Evolutionary conservation across 371 early-diverging fungal genomes (phyloP).

Genomic region (Mucor circinelloides): DNA sequence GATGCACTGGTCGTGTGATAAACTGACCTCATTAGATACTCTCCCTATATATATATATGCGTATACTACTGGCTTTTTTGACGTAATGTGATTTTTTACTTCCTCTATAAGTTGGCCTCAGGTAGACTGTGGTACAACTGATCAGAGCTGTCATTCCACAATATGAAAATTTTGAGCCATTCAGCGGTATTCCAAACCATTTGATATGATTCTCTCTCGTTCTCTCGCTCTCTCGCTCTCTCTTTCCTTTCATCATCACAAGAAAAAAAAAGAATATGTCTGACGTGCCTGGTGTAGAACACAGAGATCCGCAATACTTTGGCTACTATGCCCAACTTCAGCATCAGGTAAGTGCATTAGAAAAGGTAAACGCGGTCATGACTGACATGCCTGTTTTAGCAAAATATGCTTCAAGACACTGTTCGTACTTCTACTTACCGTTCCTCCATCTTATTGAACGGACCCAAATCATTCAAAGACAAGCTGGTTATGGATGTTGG

Average conservation of each 20-base stretch:
- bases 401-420: slow-evolving; percentile 97
- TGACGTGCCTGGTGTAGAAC: slow-evolving; percentile 56
- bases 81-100: not conserved
- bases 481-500: slow-evolving; percentile 96
- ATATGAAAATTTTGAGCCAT: not conserved
- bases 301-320: slow-evolving; percentile 84
- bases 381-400: slow-evolving; percentile 51
- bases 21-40: too few relatives aligned
- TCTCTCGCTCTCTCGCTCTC: too few relatives aligned
- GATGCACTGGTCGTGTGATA: too few relatives aligned
- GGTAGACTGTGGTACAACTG: not conserved
- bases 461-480: slow-evolving; percentile 70
- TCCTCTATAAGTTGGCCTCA: not conserved
- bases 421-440: slow-evolving; percentile 96
- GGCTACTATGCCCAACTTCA: slow-evolving; percentile 95
- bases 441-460: slow-evolving; percentile 84
- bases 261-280: slow-evolving; percentile 2
- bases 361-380: not conserved
- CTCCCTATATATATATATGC: too few relatives aligned
- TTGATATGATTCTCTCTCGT: not conserved
- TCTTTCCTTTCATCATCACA: not conserved
- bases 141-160: not conserved
- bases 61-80: too few relatives aligned
- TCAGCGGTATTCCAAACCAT: not conserved
- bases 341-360: slow-evolving; percentile 78